Evolutionary conservation across 495 filamentous ascomycete genomes (phyloP), one percentile per base, ranked within the genome.

Genomic region (Lasiosphaeria miniovina): DNA sequence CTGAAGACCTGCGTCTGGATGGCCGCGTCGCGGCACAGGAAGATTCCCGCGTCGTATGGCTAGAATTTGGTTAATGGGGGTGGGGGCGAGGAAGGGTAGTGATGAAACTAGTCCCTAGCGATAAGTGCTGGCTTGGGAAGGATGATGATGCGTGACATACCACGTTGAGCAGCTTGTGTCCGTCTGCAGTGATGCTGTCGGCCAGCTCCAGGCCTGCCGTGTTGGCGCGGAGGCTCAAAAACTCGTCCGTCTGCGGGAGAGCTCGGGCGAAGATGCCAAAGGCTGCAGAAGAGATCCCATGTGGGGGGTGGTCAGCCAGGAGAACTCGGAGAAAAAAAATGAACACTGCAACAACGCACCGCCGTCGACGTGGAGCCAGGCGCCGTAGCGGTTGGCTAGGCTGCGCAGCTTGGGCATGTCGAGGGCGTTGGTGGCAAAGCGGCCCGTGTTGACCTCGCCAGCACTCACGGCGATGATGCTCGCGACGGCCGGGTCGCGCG

Each of bases 31-130:
- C 86, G 85, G 62, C 83, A 87, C 62, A 96, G 81, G 80, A 95
- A 96, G 71, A 96, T 89, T 12, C 93, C 93, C 63, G 85, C 92
- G 71, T 98, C 93, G 61, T 98, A 98, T 4, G 93, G 93, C 77
- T 88, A 32, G 57, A 31, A 14, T 11, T n/a, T 43, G 63, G 36
- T 36, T 32, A 36, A 35, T 45, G 4, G 11, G 7, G 45, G 38
- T 40, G 54, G n/a, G 14, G 31, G 6, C 9, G 15, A 24, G 31
- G 10, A 11, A 14, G 17, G 49, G 11, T 5, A 14, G 43, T 14
- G 15, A 46, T 46, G 43, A n/a, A 46, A 46, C 12, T 1, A 4
- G 6, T n/a, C 1, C 15, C 11, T 1, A 14, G 12, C 4, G 12
- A 0, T 5, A 46, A n/a, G 12, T 46, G 24, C 24, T 46, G 43